Percentiles rank a stretch among this genome's conserved stretches.
phyloP scores from a whole-genome alignment of 495 filamentous ascomycete species.

The Daldinia childiae region DNA sequence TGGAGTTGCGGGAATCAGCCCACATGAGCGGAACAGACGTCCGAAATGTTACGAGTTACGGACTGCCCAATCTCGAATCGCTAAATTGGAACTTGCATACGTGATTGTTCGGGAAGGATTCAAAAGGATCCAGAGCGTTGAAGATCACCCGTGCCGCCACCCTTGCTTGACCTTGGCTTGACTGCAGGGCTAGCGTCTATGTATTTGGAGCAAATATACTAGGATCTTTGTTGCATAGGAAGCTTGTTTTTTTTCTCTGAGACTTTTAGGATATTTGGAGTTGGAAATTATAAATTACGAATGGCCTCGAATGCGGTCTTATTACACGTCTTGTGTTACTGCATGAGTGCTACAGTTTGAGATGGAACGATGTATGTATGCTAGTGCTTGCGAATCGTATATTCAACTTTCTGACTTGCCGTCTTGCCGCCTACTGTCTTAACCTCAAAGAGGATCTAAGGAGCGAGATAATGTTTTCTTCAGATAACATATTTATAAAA shows the following conservation, averaged over 20 bases:
- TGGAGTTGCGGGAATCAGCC: background rate
- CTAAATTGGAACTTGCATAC: background rate
- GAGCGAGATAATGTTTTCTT: background rate
- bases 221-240: background rate
- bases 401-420: background rate
- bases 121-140: conserved; percentile 20
- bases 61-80: background rate
- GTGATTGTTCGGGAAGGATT: conserved; percentile 21
- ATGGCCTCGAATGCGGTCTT: conserved; percentile 4
- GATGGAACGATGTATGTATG: background rate
- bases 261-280: background rate
- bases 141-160: conserved; percentile 15
- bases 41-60: conserved; percentile 13
- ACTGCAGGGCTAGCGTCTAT: background rate
- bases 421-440: background rate
- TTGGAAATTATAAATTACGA: background rate
- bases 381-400: background rate
- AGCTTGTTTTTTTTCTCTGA: background rate
- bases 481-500: background rate
- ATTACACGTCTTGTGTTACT: conserved; percentile 8
- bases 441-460: background rate
- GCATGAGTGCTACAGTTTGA: background rate
- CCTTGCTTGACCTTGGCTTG: conserved; percentile 21
- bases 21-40: conserved; percentile 3
- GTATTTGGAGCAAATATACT: conserved; percentile 9